Base-by-base conservation (phyloP, 2,329 filamentous ascomycete species). In the Leptographium radiaticola region DNA sequence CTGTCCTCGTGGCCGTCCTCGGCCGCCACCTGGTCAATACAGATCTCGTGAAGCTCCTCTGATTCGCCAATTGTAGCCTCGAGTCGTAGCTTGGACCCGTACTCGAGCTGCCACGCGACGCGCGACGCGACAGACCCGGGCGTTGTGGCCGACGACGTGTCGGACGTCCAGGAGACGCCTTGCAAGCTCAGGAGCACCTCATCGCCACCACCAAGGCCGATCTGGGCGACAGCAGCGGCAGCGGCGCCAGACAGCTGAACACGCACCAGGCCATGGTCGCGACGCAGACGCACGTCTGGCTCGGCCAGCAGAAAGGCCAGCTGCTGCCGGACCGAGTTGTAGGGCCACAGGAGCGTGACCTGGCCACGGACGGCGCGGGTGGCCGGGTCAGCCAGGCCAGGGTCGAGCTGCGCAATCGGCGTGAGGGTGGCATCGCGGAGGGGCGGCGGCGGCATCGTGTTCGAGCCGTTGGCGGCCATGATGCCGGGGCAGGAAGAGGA, bases 311-410 rank as follows among this genome's bases (percentile, higher is more conserved):
- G 77, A 51, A 96, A 83, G 31, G 88, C 84, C 60, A 89, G 77
- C 42, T 82, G 82, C 52, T 78, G 79, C 34, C 79, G 85, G 31
- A 88, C 81, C 25, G 85, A 86, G 59, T 87, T 95, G 68, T 88
- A 96, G 0, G 91, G 91, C 90, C 91, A 97, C 55, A 88, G 83
- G 39, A 97, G 80, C 10, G 89, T 91, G 25, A 96, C 80, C 16
- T 86, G 74, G 42, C 87, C 89, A 55, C 80, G 76, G 36, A 95
- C 68, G 13, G 72, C 70, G 56, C 70, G 70, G 7, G 68, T 65
- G 2, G 63, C 55, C 30, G 67, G 65, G 13, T 74, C 65, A 5
- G 33, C 7, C 7, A 81, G 62, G 10, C 72, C 68, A 7, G 80
- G 78, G 38, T 61, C 65, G 38, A 84, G 71, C 56, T 78, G 70